Conservation (phyloP, 495 filamentous ascomycete species). For the Cercophora newfieldiana region DNA sequence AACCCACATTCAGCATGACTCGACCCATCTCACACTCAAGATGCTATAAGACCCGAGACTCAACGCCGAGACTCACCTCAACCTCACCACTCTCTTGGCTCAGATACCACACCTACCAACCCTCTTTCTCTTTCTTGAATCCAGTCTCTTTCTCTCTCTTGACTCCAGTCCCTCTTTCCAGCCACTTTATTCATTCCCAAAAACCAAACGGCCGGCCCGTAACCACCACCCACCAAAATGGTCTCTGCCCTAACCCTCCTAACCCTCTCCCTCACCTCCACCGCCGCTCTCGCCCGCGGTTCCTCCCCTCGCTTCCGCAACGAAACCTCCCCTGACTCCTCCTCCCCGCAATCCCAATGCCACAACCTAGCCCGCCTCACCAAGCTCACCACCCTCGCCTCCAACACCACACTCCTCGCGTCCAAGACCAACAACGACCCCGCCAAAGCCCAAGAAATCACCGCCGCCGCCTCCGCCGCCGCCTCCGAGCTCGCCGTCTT, state of each 20-base stretch:
- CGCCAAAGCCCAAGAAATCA: not conserved
- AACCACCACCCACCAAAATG: not conserved
- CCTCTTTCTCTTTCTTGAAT: not conserved
- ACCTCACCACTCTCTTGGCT: too few relatives aligned
- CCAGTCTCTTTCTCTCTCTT: not conserved
- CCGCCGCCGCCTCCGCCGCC: conserved; percentile 1
- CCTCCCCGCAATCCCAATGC: conserved; percentile 8
- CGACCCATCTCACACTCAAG: not conserved
- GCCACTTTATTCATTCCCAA: not conserved
- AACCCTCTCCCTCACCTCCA: conserved; percentile 1
- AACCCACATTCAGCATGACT: not conserved
- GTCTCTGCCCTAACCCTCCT: conserved; percentile 1
- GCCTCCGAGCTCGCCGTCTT: not conserved
- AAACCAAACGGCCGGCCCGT: not conserved
- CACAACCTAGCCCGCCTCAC: conserved; percentile 3
- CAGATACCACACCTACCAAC: not conserved
- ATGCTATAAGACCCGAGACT: not conserved
- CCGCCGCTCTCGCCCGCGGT: conserved; percentile 4
- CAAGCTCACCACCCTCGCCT: not conserved
- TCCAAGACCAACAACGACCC: not conserved
- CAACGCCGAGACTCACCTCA: not conserved
- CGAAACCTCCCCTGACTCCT: not conserved
- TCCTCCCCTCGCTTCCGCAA: not conserved
- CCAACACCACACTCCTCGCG: conserved; percentile 2
- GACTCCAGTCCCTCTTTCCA: not conserved